Percentiles rank a stretch among this genome's conserved stretches.
Evolutionary conservation across 345 rosid species (phyloP).

Genomic region (Gynandropsis gynandra): DNA sequence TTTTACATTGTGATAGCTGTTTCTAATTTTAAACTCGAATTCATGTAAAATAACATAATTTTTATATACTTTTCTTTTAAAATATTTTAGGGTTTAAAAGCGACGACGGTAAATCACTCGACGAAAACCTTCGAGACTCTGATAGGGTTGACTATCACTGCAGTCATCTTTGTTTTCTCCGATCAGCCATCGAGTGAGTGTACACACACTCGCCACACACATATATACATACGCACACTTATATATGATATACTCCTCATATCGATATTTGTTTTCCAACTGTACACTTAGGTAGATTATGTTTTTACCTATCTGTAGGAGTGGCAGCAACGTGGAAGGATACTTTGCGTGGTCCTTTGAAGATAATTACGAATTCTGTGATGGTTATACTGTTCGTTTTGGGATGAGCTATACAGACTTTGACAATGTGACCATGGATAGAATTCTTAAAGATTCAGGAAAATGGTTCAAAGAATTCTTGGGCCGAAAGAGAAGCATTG

Average conservation of each 20-base stretch:
- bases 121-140: neutral
- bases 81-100: conserved; percentile 13
- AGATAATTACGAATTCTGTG: conserved; percentile 17
- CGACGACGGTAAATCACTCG: neutral
- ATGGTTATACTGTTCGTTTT: conserved; percentile 14
- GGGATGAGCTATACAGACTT: conserved; percentile 19
- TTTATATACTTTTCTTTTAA: no score
- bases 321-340: conserved; percentile 8
- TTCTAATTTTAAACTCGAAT: no score
- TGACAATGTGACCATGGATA: neutral
- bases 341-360: conserved; percentile 22
- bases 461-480: conserved; percentile 18
- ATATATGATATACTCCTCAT: conserved; percentile 5
- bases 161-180: conserved; percentile 23
- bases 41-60: no score
- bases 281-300: neutral
- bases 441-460: conserved; percentile 16
- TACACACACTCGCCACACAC: no score
- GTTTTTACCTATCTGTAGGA: neutral
- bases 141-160: conserved; percentile 18
- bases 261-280: no score
- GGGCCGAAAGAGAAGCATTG: no score
- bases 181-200: conserved; percentile 18
- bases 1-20: no score
- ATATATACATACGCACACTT: no score